Evolutionary conservation across 1,284 basidiomycete species (phyloP).

Genomic region (Cystobasidium slooffiae): DNA sequence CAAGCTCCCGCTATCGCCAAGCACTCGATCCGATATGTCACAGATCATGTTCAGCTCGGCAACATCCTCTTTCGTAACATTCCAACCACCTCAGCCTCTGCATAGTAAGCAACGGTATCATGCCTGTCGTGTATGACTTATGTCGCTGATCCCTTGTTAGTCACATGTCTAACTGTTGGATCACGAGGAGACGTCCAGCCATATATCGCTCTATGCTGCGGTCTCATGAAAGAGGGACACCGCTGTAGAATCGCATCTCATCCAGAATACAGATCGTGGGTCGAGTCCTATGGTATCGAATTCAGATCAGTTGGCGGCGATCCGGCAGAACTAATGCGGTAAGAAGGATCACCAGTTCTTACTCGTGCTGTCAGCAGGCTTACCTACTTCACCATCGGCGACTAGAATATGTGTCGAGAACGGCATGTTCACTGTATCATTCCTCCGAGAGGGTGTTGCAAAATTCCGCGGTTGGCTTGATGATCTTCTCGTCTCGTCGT

Average conservation of each 20-base stretch:
- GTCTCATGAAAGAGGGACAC: slow-evolving; percentile 87
- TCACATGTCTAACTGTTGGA: slow-evolving; percentile 93
- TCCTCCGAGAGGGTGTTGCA: slow-evolving; percentile 83
- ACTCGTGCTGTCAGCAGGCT: background rate
- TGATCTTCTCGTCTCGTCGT: slow-evolving; percentile 88
- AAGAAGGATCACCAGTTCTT: slow-evolving; percentile 48
- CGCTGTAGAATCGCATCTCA: slow-evolving; percentile 85
- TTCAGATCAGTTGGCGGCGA: slow-evolving; percentile 93
- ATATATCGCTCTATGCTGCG: slow-evolving; percentile 88
- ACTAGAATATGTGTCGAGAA: slow-evolving; percentile 80
- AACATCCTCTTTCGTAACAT: slow-evolving; percentile 90
- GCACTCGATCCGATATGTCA: slow-evolving; percentile 66
- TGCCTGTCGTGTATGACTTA: background rate
- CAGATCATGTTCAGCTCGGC: slow-evolving; percentile 92
- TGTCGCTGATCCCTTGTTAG: slow-evolving; percentile 54
- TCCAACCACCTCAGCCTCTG: slow-evolving; percentile 81
- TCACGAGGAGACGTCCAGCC: slow-evolving; percentile 63
- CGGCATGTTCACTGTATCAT: slow-evolving; percentile 92
- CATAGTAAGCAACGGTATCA: slow-evolving; percentile 55
- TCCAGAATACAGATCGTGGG: slow-evolving; percentile 91
- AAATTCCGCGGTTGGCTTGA: slow-evolving; percentile 80
- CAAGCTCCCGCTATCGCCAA: slow-evolving; percentile 46
- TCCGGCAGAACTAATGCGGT: slow-evolving; percentile 78
- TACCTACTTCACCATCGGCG: background rate
- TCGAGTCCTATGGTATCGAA: slow-evolving; percentile 86